Evolutionary conservation across 352 stramenopile species (phyloP), one percentile per base, ranked within the genome.

Genomic region (Phytopythium boreale): DNA sequence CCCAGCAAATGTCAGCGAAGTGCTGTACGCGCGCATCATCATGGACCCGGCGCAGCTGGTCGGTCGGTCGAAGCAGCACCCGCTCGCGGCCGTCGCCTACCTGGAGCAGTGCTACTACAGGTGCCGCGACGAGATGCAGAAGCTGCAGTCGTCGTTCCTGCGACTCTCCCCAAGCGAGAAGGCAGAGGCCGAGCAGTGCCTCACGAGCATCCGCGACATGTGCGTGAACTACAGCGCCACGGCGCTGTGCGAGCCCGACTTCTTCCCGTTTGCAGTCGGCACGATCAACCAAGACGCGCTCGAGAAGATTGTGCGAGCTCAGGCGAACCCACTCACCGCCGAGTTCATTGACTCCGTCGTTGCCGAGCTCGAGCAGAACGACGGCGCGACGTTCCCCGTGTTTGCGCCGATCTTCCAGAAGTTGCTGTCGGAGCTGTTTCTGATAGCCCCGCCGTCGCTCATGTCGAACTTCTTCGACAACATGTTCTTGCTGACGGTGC

Each of bases 171-270:
- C 68, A 4, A 68, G 70, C 2, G 82, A 88, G 58, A 91, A 92
- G 52, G 63, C 76, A 43, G 69, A 78, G 31, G 75, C 74, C 0
- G 74, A 87, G 39, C 60, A 84, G 24, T 88, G 77, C 67, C 63
- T 93, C 17, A 50, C 22, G 53, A 88, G 66, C 47, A 73, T 95
- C 41, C 72, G 71, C 4, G 81, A 90, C 50, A 92, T 92, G 82
- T 92, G 84, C 58, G 72, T 95, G 56, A 95, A 92, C 65, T 96
- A 96, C 70, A 92, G 81, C 58, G 83, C 87, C 4, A 96, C 88
- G 11, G 75, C 82, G 19, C 71, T 96, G 4, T 89, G 83, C 0
- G 88, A 96, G 61, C 88, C 88, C 1, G 88, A 96, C 22, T 92
- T 96, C 63, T 95, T 96, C 57, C 86, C 88, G 14, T 89, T 90